Evolutionary conservation across 202 grass and related monocot species (phyloP).

Genomic region (Panicum hallii): DNA sequence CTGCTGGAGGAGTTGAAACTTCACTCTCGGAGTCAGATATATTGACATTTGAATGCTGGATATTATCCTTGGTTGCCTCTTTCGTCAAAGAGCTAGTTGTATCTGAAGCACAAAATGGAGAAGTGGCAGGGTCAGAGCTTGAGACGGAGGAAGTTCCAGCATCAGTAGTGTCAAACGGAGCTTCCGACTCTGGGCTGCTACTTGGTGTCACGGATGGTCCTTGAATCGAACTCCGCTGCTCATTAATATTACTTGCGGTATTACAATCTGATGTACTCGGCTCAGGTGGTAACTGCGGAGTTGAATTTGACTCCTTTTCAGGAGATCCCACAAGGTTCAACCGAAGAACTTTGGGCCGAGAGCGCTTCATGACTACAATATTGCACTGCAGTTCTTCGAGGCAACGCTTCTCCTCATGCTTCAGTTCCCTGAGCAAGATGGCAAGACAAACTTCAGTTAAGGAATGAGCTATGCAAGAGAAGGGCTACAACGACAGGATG

Average conservation of each 20-base stretch:
- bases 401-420: slow-evolving; percentile 80
- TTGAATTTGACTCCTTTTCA: slow-evolving; percentile 51
- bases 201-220: slow-evolving; percentile 64
- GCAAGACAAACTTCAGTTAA: not conserved
- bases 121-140: slow-evolving; percentile 72
- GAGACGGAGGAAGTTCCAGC: slow-evolving; percentile 65
- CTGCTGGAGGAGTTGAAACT: slow-evolving; percentile 46
- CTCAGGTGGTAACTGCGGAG: slow-evolving; percentile 28
- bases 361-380: slow-evolving; percentile 88
- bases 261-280: not conserved
- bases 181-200: slow-evolving; percentile 71
- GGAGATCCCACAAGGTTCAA: slow-evolving; percentile 74
- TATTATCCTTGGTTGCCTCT: slow-evolving; percentile 43
- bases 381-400: slow-evolving; percentile 89
- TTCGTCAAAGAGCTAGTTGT: slow-evolving; percentile 48
- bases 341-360: slow-evolving; percentile 84
- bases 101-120: slow-evolving; percentile 70
- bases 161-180: slow-evolving; percentile 63
- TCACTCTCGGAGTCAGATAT: slow-evolving; percentile 69
- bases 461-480: slow-evolving; percentile 19
- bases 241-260: slow-evolving; percentile 17
- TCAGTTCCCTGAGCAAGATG: slow-evolving; percentile 69
- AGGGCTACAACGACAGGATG: not conserved
- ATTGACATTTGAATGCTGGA: slow-evolving; percentile 43
- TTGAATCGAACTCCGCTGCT: slow-evolving; percentile 40